Evolutionary conservation across 805 yeast species (phyloP), one percentile per base, ranked within the genome.

Genomic region (Saccharomycopsis sp.): DNA sequence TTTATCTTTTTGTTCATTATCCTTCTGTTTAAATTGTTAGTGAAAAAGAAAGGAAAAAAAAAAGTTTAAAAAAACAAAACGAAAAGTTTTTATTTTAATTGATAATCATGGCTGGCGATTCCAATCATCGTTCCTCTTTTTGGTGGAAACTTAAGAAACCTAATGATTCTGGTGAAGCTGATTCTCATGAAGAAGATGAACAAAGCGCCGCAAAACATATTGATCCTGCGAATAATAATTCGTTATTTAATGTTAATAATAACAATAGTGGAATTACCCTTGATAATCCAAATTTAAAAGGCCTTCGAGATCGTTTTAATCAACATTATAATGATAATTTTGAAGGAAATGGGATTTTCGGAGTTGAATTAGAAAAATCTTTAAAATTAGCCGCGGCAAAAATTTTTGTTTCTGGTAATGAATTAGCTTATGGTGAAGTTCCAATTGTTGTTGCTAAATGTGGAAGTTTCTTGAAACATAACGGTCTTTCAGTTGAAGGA

Each of bases 391-490:
- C 97, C 0, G 77, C 78, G 43, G 94, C 88, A 14, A 70, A 74
- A 36, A 82, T 86, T 39, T 72, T 79, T 28, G 73, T 82, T 5
- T 58, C 72, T 34, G 74, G 75, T 47, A 79, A 77, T 21, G 72
- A 77, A 43, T 72, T 82, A 25, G 76, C 79, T 37, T 92, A 85
- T 56, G 98, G 97, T 18, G 67, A 77, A 39, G 84, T 92, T 15
- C 99, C 99, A 0, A 72, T 86, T 14, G 81, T 92, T 12, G 94
- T 92, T n/a, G 97, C 96, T 13, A 82, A 86, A 51, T 89, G 98
- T 62, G 96, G 97, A 1, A 78, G 83, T 0, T 88, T 62, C 53
- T 61, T 92, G 45, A 89, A 92, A 54, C 73, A 74, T 35, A 75
- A 84, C 48, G 94, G 81, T 2, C 64, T 86, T 25, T 72, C 74